Evolutionary conservation across 345 rosid genomes (phyloP).

Genomic region (Microthlaspi erraticum): DNA sequence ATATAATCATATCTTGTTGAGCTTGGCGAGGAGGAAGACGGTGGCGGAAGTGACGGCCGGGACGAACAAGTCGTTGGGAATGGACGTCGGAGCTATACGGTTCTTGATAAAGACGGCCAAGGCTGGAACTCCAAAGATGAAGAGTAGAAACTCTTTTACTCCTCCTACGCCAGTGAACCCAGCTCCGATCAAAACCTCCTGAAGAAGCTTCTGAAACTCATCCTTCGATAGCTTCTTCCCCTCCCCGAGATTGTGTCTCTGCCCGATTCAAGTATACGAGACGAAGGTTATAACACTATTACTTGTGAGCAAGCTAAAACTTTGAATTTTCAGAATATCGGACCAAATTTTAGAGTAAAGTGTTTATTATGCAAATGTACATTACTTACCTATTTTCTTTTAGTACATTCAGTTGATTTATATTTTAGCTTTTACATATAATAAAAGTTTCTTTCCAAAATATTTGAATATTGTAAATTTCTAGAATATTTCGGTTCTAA

Average conservation of each 20-base stretch:
- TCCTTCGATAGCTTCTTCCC: slow-evolving; percentile 51
- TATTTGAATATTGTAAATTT: too few relatives aligned
- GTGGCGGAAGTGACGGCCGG: slow-evolving; percentile 79
- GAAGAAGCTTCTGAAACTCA: slow-evolving; percentile 67
- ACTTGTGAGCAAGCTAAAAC: not conserved
- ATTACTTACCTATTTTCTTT: too few relatives aligned
- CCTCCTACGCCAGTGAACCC: slow-evolving; percentile 81
- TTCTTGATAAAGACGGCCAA: slow-evolving; percentile 63
- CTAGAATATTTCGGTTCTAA: too few relatives aligned
- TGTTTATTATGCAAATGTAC: too few relatives aligned
- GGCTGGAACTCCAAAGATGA: slow-evolving; percentile 68
- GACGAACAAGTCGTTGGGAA: slow-evolving; percentile 70
- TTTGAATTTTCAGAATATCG: not conserved
- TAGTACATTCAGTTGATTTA: too few relatives aligned
- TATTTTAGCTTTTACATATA: too few relatives aligned
- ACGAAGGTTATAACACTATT: slow-evolving; percentile 3
- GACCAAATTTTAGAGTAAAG: too few relatives aligned
- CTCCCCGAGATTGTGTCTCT: slow-evolving; percentile 52
- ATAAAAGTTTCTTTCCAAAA: too few relatives aligned
- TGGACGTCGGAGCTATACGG: slow-evolving; percentile 50
- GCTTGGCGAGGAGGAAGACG: slow-evolving; percentile 73
- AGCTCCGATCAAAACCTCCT: slow-evolving; percentile 55
- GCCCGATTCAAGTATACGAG: not conserved
- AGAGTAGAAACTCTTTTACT: slow-evolving; percentile 64
- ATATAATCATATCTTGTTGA: slow-evolving; percentile 62